Conservation (phyloP, 129 eudicot species). For the Flaveria ramosissima region DNA sequence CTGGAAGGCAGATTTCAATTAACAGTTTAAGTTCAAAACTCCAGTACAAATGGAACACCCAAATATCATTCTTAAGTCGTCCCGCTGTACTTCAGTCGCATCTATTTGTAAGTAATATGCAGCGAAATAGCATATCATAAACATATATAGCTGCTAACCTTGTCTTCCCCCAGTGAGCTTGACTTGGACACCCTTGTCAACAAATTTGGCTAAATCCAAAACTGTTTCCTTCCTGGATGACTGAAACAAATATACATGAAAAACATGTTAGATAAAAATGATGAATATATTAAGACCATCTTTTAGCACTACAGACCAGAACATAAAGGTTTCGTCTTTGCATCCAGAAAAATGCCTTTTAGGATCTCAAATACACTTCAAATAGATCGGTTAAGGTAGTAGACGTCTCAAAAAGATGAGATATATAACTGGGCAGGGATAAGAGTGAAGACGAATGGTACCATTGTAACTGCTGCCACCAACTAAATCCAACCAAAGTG, state of each 20-base stretch:
- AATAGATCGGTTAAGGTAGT: not conserved
- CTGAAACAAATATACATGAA: conserved; percentile 43
- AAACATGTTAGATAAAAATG: conserved; percentile 6
- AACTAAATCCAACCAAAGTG: conserved; percentile 10
- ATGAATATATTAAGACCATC: not conserved
- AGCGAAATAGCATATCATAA: not conserved
- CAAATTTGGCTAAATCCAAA: conserved; percentile 91
- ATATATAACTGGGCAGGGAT: not conserved
- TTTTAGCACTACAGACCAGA: conserved; percentile 9
- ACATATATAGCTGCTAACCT: conserved; percentile 48
- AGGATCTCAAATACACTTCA: not conserved
- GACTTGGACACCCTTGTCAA: conserved; percentile 99
- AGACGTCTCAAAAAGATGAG: not conserved
- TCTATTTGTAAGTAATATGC: not conserved
- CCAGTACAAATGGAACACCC: conserved; percentile 6
- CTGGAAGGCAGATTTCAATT: not conserved
- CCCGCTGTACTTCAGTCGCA: not conserved
- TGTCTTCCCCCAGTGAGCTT: conserved; percentile 99
- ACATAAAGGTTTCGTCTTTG: not conserved
- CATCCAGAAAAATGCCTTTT: not conserved
- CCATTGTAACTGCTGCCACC: conserved; percentile 37
- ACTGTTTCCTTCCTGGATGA: conserved; percentile 96
- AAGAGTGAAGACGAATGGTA: conserved; percentile 1
- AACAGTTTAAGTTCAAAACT: not conserved
- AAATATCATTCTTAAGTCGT: not conserved